Conservation (phyloP, 345 rosid species). For the Camelina sativa region DNA sequence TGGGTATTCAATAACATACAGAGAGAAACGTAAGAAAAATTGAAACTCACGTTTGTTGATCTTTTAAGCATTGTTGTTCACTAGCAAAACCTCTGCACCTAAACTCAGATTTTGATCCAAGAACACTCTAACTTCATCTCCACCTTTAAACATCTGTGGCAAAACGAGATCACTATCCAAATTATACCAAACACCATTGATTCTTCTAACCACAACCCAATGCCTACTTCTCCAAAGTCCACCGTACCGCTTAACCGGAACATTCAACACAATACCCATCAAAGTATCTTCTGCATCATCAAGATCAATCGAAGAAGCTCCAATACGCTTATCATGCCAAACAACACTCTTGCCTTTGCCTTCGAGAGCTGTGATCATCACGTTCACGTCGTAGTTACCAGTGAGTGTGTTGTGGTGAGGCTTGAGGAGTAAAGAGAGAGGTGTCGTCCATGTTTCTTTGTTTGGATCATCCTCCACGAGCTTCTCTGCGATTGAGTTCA, state of each 20-base stretch:
- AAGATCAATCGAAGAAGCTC: slow-evolving; percentile 65
- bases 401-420: slow-evolving; percentile 82
- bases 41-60: slow-evolving; percentile 41
- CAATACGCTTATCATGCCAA: slow-evolving; percentile 80
- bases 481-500: slow-evolving; percentile 66
- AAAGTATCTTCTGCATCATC: slow-evolving; percentile 51
- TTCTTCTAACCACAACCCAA: slow-evolving; percentile 80
- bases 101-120: slow-evolving; percentile 59
- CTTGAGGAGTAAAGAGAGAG: slow-evolving; percentile 70
- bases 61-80: slow-evolving; percentile 51
- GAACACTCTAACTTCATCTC: slow-evolving; percentile 55
- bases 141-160: slow-evolving; percentile 52
- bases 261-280: slow-evolving; percentile 80
- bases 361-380: slow-evolving; percentile 74
- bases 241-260: slow-evolving; percentile 65
- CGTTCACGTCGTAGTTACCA: slow-evolving; percentile 89
- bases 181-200: slow-evolving; percentile 84
- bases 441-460: slow-evolving; percentile 74
- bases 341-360: slow-evolving; percentile 62
- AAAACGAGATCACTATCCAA: slow-evolving; percentile 77
- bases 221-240: slow-evolving; percentile 91
- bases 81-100: slow-evolving; percentile 77
- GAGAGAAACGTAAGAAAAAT: slow-evolving; percentile 17
- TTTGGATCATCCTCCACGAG: slow-evolving; percentile 64
- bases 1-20: slow-evolving; percentile 6